Conservation (phyloP, 2,329 filamentous ascomycete species). For the Ceratocystis ficicola region DNA sequence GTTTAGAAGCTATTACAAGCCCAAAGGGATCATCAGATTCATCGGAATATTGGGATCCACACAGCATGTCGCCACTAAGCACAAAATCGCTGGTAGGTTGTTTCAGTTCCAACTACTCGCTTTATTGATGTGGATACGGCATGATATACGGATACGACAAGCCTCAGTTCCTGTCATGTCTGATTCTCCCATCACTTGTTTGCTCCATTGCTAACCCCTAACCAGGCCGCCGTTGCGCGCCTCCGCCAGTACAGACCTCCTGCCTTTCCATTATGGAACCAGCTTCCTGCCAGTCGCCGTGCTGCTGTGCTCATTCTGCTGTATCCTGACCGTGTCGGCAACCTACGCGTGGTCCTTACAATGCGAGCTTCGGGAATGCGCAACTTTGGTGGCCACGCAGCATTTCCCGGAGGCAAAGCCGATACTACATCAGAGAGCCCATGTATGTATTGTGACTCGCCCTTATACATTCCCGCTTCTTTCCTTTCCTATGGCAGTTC, state of each 20-base stretch:
- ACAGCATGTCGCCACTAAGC: conserved; percentile 46
- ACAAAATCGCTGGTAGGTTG: conserved; percentile 42
- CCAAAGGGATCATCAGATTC: not conserved
- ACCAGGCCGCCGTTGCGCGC: conserved; percentile 47
- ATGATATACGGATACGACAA: not conserved
- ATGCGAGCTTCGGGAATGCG: conserved; percentile 53
- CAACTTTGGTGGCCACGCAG: conserved; percentile 72
- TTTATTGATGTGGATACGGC: not conserved
- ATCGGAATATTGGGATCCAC: conserved; percentile 41
- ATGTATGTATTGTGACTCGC: conserved; percentile 34
- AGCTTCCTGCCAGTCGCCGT: conserved; percentile 50
- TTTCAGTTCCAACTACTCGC: conserved; percentile 1
- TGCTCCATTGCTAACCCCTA: not conserved
- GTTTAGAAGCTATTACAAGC: not conserved
- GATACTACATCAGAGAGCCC: conserved; percentile 47
- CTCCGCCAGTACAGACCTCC: conserved; percentile 50
- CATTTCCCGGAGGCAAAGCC: conserved; percentile 69
- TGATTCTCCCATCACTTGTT: not conserved
- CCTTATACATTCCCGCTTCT: not conserved
- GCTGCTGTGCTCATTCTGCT: conserved; percentile 81
- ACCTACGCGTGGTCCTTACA: conserved; percentile 59
- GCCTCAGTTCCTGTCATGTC: not conserved
- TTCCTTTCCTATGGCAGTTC: not conserved
- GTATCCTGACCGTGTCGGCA: conserved; percentile 71
- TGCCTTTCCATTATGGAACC: conserved; percentile 49